Conservation (phyloP, 208 protist genomes). For the Crithidia fasciculata region DNA sequence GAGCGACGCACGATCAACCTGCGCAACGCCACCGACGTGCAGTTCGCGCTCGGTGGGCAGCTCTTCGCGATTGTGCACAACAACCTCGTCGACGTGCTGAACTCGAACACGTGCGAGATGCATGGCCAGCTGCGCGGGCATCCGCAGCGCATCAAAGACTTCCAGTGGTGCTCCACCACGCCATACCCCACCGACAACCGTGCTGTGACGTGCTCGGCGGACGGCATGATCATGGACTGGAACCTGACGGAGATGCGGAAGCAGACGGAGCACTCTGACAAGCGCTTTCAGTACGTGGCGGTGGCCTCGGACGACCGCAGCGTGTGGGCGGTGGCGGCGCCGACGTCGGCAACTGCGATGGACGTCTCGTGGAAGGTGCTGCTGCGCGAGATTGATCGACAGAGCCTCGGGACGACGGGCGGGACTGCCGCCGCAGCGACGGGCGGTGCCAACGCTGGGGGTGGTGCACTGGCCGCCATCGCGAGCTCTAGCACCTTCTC, state of each 20-base stretch:
- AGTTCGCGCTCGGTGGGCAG: slow-evolving; percentile 94
- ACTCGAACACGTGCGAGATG: slow-evolving; percentile 92
- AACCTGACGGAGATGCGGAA: slow-evolving; percentile 86
- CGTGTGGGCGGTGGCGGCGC: slow-evolving; percentile 90
- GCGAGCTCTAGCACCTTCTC: neutral
- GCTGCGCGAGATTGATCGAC: slow-evolving; percentile 87
- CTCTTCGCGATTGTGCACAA: slow-evolving; percentile 94
- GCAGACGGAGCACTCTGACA: slow-evolving; percentile 89
- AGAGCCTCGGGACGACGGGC: slow-evolving; percentile 45
- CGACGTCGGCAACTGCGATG: slow-evolving; percentile 65
- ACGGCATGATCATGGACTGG: slow-evolving; percentile 96
- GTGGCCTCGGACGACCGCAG: slow-evolving; percentile 83
- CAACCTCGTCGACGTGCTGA: slow-evolving; percentile 94
- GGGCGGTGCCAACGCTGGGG: neutral
- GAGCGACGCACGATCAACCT: slow-evolving; percentile 91
- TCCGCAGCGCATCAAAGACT: slow-evolving; percentile 86
- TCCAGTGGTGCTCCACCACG: slow-evolving; percentile 85
- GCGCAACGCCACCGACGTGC: slow-evolving; percentile 84
- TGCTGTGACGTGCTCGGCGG: slow-evolving; percentile 89
- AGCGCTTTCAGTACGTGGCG: slow-evolving; percentile 91
- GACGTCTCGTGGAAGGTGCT: slow-evolving; percentile 87
- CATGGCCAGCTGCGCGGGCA: slow-evolving; percentile 93
- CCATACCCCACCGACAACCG: slow-evolving; percentile 92
- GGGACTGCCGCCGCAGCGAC: neutral
- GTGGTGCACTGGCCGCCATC: neutral